phyloP scores from a whole-genome alignment of 2,329 filamentous ascomycete species.

The Aspergillus melleus region DNA sequence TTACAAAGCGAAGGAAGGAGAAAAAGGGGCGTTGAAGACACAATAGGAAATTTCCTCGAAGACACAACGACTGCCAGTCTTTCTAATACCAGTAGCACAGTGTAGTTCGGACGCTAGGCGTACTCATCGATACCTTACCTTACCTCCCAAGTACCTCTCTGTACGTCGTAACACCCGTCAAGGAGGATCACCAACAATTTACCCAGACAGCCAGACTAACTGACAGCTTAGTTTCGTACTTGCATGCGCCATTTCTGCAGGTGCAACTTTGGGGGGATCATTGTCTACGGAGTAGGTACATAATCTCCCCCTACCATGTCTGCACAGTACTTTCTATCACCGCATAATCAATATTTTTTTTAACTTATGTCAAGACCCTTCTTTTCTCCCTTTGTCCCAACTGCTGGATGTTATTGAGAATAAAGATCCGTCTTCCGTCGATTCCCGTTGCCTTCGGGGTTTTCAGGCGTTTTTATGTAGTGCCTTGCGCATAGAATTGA shows the following conservation, averaged over 20 bases:
- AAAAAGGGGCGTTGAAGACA: neutral
- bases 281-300: neutral
- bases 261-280: conserved; percentile 16
- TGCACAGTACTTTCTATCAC: neutral
- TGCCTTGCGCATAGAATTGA: neutral
- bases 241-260: conserved; percentile 26
- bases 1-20: neutral
- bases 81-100: neutral
- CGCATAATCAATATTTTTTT: neutral
- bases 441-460: conserved; percentile 1
- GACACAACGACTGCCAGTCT: neutral
- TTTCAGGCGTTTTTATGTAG: neutral
- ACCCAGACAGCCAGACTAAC: neutral
- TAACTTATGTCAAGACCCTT: conserved; percentile 4
- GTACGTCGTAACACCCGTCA: neutral
- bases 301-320: conserved; percentile 3
- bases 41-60: neutral
- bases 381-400: neutral
- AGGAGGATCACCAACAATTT: neutral
- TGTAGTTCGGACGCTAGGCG: neutral
- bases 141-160: neutral
- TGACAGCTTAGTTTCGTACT: conserved; percentile 4
- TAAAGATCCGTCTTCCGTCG: neutral
- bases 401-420: neutral
- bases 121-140: neutral